Conservation (phyloP, 768 basidiomycete genomes). For the Rhodotorula taiwanensis region DNA sequence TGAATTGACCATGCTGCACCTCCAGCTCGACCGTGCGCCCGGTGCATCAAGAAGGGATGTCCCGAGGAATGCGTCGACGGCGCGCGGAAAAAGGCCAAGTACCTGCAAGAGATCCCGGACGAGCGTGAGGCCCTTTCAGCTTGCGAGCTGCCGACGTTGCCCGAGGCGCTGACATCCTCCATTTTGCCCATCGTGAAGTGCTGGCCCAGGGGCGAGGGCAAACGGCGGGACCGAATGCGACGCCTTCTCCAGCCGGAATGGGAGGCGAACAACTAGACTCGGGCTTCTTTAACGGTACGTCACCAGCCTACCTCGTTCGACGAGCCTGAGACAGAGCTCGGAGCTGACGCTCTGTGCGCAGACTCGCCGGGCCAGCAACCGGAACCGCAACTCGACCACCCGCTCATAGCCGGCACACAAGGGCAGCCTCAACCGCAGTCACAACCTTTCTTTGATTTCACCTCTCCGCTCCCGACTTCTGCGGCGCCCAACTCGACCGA, state of each 20-base stretch:
- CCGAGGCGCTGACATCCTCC: too few species aligned
- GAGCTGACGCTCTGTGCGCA: too few species aligned
- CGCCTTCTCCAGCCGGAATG: not conserved
- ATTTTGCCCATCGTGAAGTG: not conserved
- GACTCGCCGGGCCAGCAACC: too few species aligned
- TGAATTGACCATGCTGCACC: too few species aligned
- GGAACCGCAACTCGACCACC: too few species aligned
- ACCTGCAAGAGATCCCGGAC: slow-evolving; percentile 87
- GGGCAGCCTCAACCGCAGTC: not conserved
- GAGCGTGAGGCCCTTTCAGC: too few species aligned
- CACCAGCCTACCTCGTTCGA: too few species aligned
- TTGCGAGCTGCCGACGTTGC: too few species aligned
- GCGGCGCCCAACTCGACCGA: not conserved
- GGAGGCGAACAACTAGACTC: not conserved
- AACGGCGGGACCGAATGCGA: not conserved
- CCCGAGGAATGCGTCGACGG: slow-evolving; percentile 85
- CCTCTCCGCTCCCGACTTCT: not conserved
- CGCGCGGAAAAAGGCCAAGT: slow-evolving; percentile 95
- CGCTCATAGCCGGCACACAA: too few species aligned
- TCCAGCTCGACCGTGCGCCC: slow-evolving; percentile 86
- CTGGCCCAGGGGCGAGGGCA: slow-evolving; percentile 5
- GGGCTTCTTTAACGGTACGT: not conserved
- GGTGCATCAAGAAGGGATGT: slow-evolving; percentile 90
- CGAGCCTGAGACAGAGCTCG: too few species aligned
- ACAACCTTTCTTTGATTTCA: slow-evolving; percentile 16